A percentile compares a stretch with the other conserved stretches of the same genome.
These are phyloP conservation scores for Smallanthus sonchifolius DNA, from an alignment of 129 eudicot genomes.

Conservation along the genomic window DNA sequence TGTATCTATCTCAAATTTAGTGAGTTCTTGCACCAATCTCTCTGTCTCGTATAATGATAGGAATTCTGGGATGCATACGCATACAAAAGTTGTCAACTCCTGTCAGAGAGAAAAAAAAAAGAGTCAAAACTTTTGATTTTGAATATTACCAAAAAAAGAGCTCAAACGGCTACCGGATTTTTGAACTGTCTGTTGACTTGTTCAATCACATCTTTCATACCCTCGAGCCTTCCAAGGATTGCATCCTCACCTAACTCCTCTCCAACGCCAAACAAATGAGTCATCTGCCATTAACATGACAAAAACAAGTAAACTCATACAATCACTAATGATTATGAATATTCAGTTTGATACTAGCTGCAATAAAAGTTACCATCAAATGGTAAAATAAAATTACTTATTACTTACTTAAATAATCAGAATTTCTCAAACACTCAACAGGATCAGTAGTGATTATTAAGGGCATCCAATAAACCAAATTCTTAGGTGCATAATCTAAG, in stretches of 20 bases:
- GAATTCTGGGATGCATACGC: conserved; percentile 99
- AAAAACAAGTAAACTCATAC: not conserved
- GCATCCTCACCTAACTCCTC: conserved; percentile 92
- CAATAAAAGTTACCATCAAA: not conserved
- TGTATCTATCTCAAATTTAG: conserved; percentile 92
- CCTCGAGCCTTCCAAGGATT: conserved; percentile 87
- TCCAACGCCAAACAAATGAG: conserved; percentile 78
- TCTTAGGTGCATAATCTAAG: not conserved
- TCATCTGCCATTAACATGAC: conserved; percentile 61
- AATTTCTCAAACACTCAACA: not conserved
- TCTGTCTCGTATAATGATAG: conserved; percentile 96
- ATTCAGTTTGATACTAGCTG: not conserved
- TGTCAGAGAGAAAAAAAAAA: conserved; percentile 24
- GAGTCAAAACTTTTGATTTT: not conserved
- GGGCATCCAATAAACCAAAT: not conserved
- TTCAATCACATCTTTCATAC: conserved; percentile 88
- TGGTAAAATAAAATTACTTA: not conserved
- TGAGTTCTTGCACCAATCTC: conserved; percentile 90
- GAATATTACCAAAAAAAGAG: not conserved
- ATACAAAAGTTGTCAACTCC: conserved; percentile 91
- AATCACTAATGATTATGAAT: not conserved
- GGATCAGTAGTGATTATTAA: not conserved
- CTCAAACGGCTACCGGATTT: conserved; percentile 64
- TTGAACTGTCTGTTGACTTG: conserved; percentile 93
- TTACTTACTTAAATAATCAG: not conserved